These are phyloP conservation scores for Trichoderma erinaceum DNA, from an alignment of 495 filamentous ascomycete genomes.

Conservation along the genomic window DNA sequence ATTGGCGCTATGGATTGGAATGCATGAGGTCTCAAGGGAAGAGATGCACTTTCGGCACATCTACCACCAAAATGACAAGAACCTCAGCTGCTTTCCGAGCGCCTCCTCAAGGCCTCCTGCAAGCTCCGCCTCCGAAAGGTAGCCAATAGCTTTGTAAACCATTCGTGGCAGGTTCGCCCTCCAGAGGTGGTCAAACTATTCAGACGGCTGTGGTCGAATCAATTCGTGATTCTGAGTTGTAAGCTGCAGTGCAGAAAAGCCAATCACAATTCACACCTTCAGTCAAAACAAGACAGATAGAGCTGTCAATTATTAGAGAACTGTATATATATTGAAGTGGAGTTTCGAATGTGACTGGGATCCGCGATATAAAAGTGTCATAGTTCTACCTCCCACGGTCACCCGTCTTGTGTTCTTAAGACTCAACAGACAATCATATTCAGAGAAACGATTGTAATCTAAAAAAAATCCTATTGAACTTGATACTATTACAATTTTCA, in stretches of 20 bases:
- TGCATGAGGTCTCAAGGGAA: neutral
- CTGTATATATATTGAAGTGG: neutral
- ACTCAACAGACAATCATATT: neutral
- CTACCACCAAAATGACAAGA: neutral
- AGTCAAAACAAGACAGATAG: too few relatives aligned
- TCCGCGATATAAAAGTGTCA: neutral
- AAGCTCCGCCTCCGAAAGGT: neutral
- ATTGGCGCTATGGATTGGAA: neutral
- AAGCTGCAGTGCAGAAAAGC: too few relatives aligned
- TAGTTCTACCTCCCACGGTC: neutral
- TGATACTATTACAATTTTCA: neutral
- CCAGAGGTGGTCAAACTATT: neutral
- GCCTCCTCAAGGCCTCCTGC: neutral
- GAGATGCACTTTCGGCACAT: too few relatives aligned
- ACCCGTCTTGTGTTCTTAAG: neutral
- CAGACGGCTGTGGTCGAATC: neutral
- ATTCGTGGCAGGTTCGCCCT: neutral
- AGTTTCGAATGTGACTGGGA: neutral
- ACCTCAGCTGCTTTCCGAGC: neutral
- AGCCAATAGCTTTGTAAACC: neutral
- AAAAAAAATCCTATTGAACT: neutral
- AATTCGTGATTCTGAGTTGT: neutral
- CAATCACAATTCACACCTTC: too few relatives aligned
- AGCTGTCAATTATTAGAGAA: too few relatives aligned
- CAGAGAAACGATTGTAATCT: neutral